Evolutionary conservation across 768 basidiomycete species (phyloP), one percentile per base, ranked within the genome.

Genomic region (Chalciporus sphaerocephalus): DNA sequence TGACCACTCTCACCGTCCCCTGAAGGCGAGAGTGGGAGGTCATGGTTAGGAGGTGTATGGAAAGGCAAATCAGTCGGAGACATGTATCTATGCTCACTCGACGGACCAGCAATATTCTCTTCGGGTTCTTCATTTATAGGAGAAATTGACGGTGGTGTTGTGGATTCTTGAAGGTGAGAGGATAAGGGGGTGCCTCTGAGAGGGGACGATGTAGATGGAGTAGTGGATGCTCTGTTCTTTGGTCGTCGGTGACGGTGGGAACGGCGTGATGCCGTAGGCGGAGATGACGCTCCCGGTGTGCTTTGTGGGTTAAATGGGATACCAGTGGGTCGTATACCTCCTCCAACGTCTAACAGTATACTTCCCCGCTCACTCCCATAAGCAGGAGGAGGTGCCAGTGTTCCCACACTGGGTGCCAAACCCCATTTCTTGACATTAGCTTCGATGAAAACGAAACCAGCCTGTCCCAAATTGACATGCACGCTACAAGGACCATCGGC

Each of bases 351-450:
- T 2, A 99, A 75, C 8, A 99, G 73, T 47, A 99, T 97, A 61
- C 92, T 95, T 7, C 95, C 96, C 10, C 93, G 79, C 65, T 99
- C 96, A 57, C 89, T 92, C 15, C 96, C 96, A 66, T 98, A 98
- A 1, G 96, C 94, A 5, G 96, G 96, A 22, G 96, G 96, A 13
- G 96, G 96, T 2, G 95, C 95, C 9, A 98, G 76, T 0, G 96
- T 98, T 38, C 96, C 96, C 12, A 94, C 86, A 63, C 93, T 96
- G 7, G 96, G 96, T 25, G 96, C 96, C 24, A 98, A 69, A 15
- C 96, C 96, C 96, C 96, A 99, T 65, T 97, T 98, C 78, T 99
- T 99, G 51, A 99, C 96, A 61, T 99, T 97, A 25, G 96, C 96
- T 69, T 99, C 96, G 58, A 99, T 97, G 57, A 96, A 98, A 30